phyloP scores from a whole-genome alignment of 345 rosid genomes.

The Citrus glauca region DNA sequence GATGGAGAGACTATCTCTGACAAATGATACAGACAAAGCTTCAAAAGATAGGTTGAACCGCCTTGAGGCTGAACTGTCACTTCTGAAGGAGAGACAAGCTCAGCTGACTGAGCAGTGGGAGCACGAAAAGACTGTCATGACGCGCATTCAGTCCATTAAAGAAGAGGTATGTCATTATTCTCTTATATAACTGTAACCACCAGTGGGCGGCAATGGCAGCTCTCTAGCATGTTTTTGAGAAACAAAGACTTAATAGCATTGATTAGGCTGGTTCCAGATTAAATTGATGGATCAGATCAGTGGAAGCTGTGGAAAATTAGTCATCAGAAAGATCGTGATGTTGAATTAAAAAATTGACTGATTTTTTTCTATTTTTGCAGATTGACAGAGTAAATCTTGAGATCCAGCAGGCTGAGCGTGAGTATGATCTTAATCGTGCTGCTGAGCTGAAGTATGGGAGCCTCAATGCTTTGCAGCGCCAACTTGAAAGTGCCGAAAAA shows the following conservation, averaged over 20 bases:
- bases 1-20: conserved; percentile 96
- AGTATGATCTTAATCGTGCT: conserved; percentile 97
- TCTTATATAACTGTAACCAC: background rate
- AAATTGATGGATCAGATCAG: background rate
- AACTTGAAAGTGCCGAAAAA: conserved; percentile 76
- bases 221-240: background rate
- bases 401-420: conserved; percentile 98
- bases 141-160: conserved; percentile 86
- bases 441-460: conserved; percentile 97
- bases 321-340: background rate
- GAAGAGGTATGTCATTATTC: conserved; percentile 58
- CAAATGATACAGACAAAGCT: conserved; percentile 90
- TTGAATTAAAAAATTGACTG: background rate
- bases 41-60: conserved; percentile 86
- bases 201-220: background rate
- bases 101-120: conserved; percentile 95
- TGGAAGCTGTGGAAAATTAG: background rate
- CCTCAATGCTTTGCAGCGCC: conserved; percentile 83
- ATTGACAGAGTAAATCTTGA: conserved; percentile 93
- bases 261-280: background rate
- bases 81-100: conserved; percentile 76
- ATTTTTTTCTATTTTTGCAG: conserved; percentile 30
- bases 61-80: conserved; percentile 72
- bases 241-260: background rate
- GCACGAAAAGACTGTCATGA: conserved; percentile 97